Conservation (phyloP, 73 alveolate genomes). For the Paraurostyla sp. region DNA sequence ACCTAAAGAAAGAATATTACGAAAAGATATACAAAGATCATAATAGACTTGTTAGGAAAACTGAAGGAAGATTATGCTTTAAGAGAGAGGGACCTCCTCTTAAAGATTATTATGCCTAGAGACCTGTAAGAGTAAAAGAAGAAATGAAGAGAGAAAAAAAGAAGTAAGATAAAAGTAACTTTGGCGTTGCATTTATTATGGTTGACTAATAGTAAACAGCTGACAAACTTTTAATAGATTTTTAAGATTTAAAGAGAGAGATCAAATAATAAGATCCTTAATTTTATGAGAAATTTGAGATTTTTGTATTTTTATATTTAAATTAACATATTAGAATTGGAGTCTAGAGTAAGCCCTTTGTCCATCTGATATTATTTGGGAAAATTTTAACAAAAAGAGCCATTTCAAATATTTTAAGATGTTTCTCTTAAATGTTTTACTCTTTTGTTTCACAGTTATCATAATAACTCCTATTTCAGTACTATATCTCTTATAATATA, state of each 20-base stretch:
- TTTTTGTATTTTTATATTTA: background rate
- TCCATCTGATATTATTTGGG: conserved; percentile 94
- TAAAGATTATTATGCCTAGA: conserved; percentile 46
- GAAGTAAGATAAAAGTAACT: conserved; percentile 7
- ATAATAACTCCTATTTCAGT: conserved; percentile 75
- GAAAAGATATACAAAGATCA: conserved; percentile 22
- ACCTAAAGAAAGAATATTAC: conserved; percentile 1
- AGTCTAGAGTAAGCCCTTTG: conserved; percentile 84
- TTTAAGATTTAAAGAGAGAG: conserved; percentile 11
- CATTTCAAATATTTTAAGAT: conserved; percentile 76
- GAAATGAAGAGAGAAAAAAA: conserved; percentile 15
- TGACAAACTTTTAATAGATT: background rate
- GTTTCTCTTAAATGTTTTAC: conserved; percentile 69
- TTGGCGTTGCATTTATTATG: conserved; percentile 52
- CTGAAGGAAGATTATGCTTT: background rate
- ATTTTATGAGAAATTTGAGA: background rate
- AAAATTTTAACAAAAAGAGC: conserved; percentile 82
- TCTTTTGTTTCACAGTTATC: conserved; percentile 75
- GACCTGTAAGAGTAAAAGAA: background rate
- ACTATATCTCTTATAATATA: background rate
- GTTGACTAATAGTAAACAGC: background rate
- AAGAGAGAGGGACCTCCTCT: conserved; percentile 35
- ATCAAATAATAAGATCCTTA: background rate
- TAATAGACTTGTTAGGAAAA: background rate
- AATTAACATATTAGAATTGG: conserved; percentile 71